phyloP scores from a whole-genome alignment of 2,329 filamentous ascomycete species.

The Diplodia seriata region DNA sequence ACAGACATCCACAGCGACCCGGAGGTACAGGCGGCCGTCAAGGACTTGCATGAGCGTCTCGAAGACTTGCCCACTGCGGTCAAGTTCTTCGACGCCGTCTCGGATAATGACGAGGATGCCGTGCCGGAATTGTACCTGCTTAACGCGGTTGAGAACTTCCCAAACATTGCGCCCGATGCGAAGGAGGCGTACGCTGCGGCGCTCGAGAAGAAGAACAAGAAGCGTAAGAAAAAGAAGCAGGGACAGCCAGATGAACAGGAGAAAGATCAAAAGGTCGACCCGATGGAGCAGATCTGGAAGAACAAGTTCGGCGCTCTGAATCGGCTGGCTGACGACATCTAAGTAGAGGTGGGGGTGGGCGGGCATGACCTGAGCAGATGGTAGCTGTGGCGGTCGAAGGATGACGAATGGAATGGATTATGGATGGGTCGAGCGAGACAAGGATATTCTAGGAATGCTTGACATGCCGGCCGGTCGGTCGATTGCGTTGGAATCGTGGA shows the following conservation, averaged over 20 bases:
- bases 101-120: background rate
- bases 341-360: background rate
- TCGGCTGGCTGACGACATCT: conserved; percentile 5
- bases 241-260: background rate
- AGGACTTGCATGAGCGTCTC: conserved; percentile 1
- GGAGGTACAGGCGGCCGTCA: background rate
- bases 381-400: background rate
- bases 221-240: conserved; percentile 23
- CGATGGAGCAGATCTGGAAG: background rate
- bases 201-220: background rate
- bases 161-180: conserved; percentile 10
- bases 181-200: background rate
- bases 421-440: background rate
- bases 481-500: background rate
- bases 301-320: conserved; percentile 21
- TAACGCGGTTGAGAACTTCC: conserved; percentile 11
- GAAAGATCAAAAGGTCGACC: background rate
- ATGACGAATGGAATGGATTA: background rate
- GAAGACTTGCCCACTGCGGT: background rate
- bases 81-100: conserved; percentile 21
- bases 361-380: background rate
- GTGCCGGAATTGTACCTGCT: conserved; percentile 1
- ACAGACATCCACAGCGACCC: background rate
- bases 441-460: background rate
- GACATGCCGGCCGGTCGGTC: background rate